Percentiles rank a stretch among this genome's conserved stretches.
Conservation (phyloP, 306 rosid species). For the Biancaea sappan region DNA sequence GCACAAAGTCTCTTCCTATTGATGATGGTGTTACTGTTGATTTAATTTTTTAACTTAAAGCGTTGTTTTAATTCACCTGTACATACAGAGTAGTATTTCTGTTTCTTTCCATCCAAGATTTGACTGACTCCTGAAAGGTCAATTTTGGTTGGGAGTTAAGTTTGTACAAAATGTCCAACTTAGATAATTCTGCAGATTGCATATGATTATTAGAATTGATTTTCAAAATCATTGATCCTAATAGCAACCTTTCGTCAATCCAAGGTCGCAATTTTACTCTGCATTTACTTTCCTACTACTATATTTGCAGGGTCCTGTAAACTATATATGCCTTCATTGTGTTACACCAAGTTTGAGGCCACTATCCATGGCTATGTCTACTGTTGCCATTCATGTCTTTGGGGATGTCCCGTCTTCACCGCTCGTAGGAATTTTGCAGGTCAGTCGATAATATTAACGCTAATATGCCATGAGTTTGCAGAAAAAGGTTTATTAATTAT, state of each 20-base stretch:
- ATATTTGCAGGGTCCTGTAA: conserved; percentile 78
- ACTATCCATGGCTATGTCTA: conserved; percentile 79
- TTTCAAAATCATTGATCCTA: not conserved
- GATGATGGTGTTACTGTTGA: not conserved
- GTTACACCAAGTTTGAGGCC: conserved; percentile 89
- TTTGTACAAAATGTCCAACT: conserved; percentile 1
- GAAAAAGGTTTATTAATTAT: not conserved
- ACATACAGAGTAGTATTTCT: not conserved
- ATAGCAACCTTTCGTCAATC: not conserved
- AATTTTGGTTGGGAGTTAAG: conserved; percentile 11
- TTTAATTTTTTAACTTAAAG: not conserved
- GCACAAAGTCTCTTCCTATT: not conserved
- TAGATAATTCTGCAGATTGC: not conserved
- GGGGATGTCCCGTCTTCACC: conserved; percentile 95
- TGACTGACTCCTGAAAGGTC: conserved; percentile 11
- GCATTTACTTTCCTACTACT: conserved; percentile 9
- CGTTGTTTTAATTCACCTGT: not conserved
- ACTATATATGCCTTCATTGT: conserved; percentile 62
- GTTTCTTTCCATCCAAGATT: not conserved
- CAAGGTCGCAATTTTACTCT: conserved; percentile 7
- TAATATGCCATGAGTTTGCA: not conserved
- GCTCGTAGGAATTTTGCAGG: conserved; percentile 87
- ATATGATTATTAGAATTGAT: not conserved
- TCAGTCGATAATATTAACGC: conserved; percentile 22
- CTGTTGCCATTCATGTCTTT: conserved; percentile 78